phyloP scores from a whole-genome alignment of 2,329 filamentous ascomycete genomes.

The Scopulariopsis brevicaulis region DNA sequence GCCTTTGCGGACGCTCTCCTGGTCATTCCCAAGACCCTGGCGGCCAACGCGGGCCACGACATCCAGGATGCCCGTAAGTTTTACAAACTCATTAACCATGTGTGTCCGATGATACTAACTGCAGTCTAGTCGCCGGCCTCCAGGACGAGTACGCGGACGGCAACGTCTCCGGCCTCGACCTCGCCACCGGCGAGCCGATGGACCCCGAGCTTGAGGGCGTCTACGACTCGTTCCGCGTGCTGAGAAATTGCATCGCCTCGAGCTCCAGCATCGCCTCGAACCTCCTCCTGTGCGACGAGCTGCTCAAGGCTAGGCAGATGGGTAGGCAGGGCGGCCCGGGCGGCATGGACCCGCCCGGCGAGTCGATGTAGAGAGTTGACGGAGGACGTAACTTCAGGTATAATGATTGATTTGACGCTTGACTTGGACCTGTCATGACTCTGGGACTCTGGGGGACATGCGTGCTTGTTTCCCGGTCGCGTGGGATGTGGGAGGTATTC shows the following conservation, averaged over 20 bases:
- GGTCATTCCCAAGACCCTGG: conserved; percentile 93
- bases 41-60: conserved; percentile 91
- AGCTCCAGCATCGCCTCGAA: conserved; percentile 94
- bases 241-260: conserved; percentile 88
- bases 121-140: conserved; percentile 58
- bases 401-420: background rate
- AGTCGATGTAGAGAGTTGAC: conserved; percentile 31
- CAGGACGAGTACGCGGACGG: conserved; percentile 81
- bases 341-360: conserved; percentile 50
- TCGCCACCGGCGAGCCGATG: conserved; percentile 85
- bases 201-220: conserved; percentile 87
- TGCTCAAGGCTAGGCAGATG: conserved; percentile 98
- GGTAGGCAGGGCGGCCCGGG: conserved; percentile 51
- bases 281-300: conserved; percentile 87
- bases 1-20: conserved; percentile 93
- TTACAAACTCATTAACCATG: background rate
- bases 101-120: conserved; percentile 5
- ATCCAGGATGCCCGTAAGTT: conserved; percentile 85
- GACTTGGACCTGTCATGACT: background rate
- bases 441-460: too few species aligned
- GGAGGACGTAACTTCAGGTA: conserved; percentile 6
- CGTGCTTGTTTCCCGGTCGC: background rate
- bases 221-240: conserved; percentile 90
- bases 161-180: conserved; percentile 74
- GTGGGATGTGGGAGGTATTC: background rate